Evolutionary conservation across 768 basidiomycete species (phyloP).

Genomic region (Suillus cothurnatus): DNA sequence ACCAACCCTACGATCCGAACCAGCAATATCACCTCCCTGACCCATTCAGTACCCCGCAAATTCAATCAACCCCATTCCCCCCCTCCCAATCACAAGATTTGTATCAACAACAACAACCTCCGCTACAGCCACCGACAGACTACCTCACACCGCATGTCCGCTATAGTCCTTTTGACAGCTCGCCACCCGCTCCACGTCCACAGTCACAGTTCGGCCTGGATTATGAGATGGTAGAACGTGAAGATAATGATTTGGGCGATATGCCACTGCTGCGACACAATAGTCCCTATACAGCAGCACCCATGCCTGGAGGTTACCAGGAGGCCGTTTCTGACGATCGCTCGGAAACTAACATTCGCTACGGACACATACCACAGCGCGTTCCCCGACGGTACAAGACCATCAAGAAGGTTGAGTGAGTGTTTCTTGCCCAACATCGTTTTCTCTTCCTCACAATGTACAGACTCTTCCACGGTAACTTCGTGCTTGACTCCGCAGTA

Average conservation of each 20-base stretch:
- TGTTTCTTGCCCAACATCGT: constrained; percentile 17
- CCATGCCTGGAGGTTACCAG: constrained; percentile 47
- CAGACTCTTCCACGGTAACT: constrained; percentile 89
- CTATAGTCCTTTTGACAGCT: constrained; percentile 29
- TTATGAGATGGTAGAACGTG: constrained; percentile 45
- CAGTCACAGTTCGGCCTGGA: constrained; percentile 25
- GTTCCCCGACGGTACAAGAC: constrained; percentile 92
- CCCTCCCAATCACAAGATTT: constrained; percentile 24
- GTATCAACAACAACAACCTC: constrained; percentile 30
- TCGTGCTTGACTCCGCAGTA: constrained; percentile 87
- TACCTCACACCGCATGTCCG: constrained; percentile 15
- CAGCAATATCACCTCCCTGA: constrained; percentile 44
- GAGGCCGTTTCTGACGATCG: constrained; percentile 34
- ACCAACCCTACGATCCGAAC: constrained; percentile 31
- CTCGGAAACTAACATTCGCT: constrained; percentile 68
- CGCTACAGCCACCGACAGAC: constrained; percentile 20
- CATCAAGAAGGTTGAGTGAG: constrained; percentile 86
- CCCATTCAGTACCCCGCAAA: constrained; percentile 36
- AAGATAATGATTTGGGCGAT: constrained; percentile 57
- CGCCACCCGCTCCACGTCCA: constrained; percentile 25
- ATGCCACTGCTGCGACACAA: constrained; percentile 66
- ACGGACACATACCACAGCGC: constrained; percentile 89
- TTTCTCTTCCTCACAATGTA: neutral
- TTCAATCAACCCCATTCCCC: constrained; percentile 18
- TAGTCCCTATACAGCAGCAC: constrained; percentile 32